Evolutionary conservation across 2,329 filamentous ascomycete genomes (phyloP), one percentile per base, ranked within the genome.

Genomic region (Claviceps fusiformis): DNA sequence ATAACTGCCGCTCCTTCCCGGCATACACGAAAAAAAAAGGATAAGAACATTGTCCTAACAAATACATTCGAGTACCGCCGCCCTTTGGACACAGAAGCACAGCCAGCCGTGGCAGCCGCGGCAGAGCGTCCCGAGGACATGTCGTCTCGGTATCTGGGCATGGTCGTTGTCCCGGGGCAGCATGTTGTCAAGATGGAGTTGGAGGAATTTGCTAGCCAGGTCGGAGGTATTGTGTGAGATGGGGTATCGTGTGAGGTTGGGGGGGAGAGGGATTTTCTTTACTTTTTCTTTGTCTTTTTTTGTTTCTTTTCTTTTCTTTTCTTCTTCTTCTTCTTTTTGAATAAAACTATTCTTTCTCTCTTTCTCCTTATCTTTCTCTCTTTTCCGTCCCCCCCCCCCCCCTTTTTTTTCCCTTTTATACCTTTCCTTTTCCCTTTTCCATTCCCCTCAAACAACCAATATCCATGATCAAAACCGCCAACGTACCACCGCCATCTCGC

Each of bases 11-110:
- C n/a, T 3, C 31, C 48, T n/a, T 8, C 46, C 27, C 46, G 5
- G 2, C 46, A 8, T 37, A 8, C 35, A 31, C 17, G 31, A 31
- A 29, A 2, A 49, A 45, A 11, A 11, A 62, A 95, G 90, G 87
- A 95, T 59, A 82, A 81, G 63, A 96, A 98, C 65, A 79, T 97
- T 60, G 89, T 98, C 53, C 81, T 98, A 53, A 79, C 86, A 41
- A 79, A 87, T 61, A 88, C 92, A 0, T 87, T 93, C 70, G 93
- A 98, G 70, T 97, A 96, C 70, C 87, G 92, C 2, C 79, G 82
- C 56, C 90, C 90, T 1, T 79, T 82, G 2, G 67, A 71, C 19
- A 71, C 76, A 45, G 75, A 54, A 62, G 71, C 3, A 67, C 70
- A 10, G 71, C 73, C 54, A 67, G 70, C 41, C 65, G 67, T 19